Conservation (phyloP, 2,329 filamentous ascomycete genomes). For the Colletotrichum sp. region DNA sequence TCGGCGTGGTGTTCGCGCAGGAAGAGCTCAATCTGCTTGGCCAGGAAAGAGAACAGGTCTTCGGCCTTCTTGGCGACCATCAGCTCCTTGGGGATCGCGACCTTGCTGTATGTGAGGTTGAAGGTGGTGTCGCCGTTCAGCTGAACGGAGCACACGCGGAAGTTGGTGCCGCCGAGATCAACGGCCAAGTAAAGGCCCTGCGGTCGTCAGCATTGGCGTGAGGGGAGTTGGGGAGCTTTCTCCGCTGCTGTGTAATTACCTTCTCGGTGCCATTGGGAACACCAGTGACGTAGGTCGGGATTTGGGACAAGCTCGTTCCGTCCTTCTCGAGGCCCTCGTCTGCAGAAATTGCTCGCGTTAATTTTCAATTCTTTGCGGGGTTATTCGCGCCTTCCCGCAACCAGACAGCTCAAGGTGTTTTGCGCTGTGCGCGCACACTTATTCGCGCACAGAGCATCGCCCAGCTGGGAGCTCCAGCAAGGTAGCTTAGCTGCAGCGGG, state of each 20-base stretch:
- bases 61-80: conserved; percentile 88
- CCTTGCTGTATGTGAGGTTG: conserved; percentile 90
- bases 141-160: conserved; percentile 93
- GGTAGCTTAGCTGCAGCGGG: neutral
- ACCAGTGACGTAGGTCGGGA: conserved; percentile 94
- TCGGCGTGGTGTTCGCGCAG: conserved; percentile 86
- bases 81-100: conserved; percentile 85
- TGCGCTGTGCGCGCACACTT: conserved; percentile 6
- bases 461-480: neutral
- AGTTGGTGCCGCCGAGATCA: conserved; percentile 97
- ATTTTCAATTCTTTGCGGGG: neutral
- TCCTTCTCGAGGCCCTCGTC: conserved; percentile 82
- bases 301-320: conserved; percentile 87
- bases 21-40: conserved; percentile 90
- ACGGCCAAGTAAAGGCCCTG: conserved; percentile 95
- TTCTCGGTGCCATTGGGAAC: conserved; percentile 98
- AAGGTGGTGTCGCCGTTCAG: conserved; percentile 96
- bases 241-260: conserved; percentile 51
- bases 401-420: neutral
- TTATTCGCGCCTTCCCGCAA: neutral
- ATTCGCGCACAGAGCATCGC: neutral
- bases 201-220: conserved; percentile 7
- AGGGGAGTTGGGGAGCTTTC: neutral
- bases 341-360: conserved; percentile 35
- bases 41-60: conserved; percentile 91